Conservation (phyloP, 495 filamentous ascomycete species). For the Cercophora scortea region DNA sequence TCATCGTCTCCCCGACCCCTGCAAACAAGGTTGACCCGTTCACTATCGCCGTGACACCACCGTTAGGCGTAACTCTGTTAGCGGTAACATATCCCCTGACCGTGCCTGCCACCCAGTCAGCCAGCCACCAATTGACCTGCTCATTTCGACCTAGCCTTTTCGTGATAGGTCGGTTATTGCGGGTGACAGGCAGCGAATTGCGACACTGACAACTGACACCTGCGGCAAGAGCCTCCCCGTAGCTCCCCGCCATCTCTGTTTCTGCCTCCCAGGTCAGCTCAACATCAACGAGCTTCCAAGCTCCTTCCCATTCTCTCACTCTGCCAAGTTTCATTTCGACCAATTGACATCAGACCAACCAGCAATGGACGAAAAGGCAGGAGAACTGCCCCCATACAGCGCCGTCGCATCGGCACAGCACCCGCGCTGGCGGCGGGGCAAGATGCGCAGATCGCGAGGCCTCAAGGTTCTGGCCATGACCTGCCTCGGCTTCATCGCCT, state of each 20-base stretch:
- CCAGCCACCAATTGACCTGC: too few relatives aligned
- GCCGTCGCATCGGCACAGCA: not conserved
- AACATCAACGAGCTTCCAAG: not conserved
- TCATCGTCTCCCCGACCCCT: too few relatives aligned
- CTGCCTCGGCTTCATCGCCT: conserved; percentile 37
- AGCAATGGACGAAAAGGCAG: conserved; percentile 18
- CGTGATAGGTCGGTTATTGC: too few relatives aligned
- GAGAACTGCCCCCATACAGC: conserved; percentile 13
- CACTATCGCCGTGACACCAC: too few relatives aligned
- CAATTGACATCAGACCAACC: not conserved
- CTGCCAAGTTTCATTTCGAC: not conserved
- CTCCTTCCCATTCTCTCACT: not conserved
- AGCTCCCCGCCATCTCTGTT: conserved; percentile 3
- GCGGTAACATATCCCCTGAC: too few relatives aligned
- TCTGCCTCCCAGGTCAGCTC: not conserved
- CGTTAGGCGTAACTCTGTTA: too few relatives aligned
- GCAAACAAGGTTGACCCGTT: too few relatives aligned
- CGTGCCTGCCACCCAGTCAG: too few relatives aligned
- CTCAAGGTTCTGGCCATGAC: conserved; percentile 26
- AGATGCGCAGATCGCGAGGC: conserved; percentile 25
- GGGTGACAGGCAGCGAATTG: too few relatives aligned
- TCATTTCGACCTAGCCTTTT: too few relatives aligned
- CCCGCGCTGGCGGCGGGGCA: conserved; percentile 14
- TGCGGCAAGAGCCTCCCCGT: too few relatives aligned
- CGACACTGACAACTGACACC: too few relatives aligned